Evolutionary conservation across 2,329 filamentous ascomycete species (phyloP).

Genomic region (Claviceps purpurea): DNA sequence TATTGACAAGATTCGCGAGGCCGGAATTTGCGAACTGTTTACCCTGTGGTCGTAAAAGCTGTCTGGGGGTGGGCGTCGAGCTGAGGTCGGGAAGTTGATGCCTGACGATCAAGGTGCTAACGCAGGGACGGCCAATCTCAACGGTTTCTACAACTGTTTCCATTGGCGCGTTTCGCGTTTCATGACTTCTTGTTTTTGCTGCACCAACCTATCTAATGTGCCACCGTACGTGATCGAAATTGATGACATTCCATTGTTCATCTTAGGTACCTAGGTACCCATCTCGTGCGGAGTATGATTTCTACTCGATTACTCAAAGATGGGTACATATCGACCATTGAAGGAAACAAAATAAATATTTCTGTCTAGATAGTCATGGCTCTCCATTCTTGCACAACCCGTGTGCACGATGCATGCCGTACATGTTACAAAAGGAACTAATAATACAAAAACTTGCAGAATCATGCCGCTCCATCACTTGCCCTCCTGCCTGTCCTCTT

Average conservation of each 20-base stretch:
- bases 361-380: too few species aligned
- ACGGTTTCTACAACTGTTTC: background rate
- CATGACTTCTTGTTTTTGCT: too few species aligned
- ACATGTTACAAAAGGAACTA: too few species aligned
- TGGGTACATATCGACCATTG: too few species aligned
- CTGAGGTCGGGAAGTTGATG: slow-evolving; percentile 4
- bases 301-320: too few species aligned
- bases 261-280: background rate
- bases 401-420: too few species aligned
- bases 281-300: too few species aligned
- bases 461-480: background rate
- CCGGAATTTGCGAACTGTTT: slow-evolving; percentile 3
- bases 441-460: too few species aligned
- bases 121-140: background rate
- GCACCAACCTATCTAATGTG: too few species aligned
- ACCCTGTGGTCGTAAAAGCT: slow-evolving; percentile 11
- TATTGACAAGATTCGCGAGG: slow-evolving; percentile 11
- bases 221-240: background rate
- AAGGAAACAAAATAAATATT: too few species aligned
- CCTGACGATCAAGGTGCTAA: slow-evolving; percentile 9
- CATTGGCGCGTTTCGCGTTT: background rate
- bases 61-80: slow-evolving; percentile 4
- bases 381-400: too few species aligned
- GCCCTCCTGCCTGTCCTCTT: slow-evolving; percentile 14
- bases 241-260: background rate